These are phyloP conservation scores for Colletotrichum salicis DNA, from an alignment of 2,329 filamentous ascomycete species.

Conservation along the genomic window DNA sequence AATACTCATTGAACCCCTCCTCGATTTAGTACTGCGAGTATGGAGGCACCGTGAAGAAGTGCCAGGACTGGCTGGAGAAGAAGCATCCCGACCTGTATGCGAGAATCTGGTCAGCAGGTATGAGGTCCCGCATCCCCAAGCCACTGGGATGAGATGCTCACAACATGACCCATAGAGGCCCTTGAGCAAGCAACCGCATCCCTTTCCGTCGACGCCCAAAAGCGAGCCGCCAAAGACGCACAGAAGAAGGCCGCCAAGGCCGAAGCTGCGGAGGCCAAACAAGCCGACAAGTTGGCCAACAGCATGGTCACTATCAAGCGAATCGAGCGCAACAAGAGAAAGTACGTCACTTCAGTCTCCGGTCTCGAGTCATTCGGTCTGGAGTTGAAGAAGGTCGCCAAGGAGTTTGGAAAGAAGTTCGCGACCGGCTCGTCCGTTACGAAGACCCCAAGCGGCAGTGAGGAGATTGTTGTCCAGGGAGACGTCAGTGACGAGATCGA, in stretches of 20 bases:
- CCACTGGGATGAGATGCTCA: conserved; percentile 11
- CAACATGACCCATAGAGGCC: conserved; percentile 66
- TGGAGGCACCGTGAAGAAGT: conserved; percentile 95
- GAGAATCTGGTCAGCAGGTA: conserved; percentile 87
- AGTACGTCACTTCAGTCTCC: conserved; percentile 92
- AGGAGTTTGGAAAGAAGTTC: conserved; percentile 99
- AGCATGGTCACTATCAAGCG: conserved; percentile 92
- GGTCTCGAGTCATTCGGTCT: conserved; percentile 91
- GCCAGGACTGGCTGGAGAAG: conserved; percentile 91
- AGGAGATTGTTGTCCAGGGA: conserved; percentile 98
- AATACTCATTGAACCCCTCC: background rate
- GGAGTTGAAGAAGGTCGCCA: conserved; percentile 94
- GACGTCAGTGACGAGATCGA: conserved; percentile 95
- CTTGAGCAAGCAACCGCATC: conserved; percentile 85
- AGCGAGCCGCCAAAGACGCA: conserved; percentile 94
- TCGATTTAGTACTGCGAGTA: conserved; percentile 92
- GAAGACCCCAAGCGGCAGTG: conserved; percentile 84
- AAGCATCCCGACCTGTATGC: conserved; percentile 79
- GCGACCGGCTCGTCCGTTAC: conserved; percentile 94
- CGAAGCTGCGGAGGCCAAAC: conserved; percentile 84
- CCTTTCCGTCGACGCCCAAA: conserved; percentile 89
- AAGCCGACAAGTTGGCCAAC: conserved; percentile 83
- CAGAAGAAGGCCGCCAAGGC: conserved; percentile 97
- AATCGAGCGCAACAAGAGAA: conserved; percentile 97
- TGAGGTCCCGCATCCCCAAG: conserved; percentile 35